These are phyloP conservation scores for Scutellaria barbata DNA, from an alignment of 257 asterid species.

Conservation along the genomic window DNA sequence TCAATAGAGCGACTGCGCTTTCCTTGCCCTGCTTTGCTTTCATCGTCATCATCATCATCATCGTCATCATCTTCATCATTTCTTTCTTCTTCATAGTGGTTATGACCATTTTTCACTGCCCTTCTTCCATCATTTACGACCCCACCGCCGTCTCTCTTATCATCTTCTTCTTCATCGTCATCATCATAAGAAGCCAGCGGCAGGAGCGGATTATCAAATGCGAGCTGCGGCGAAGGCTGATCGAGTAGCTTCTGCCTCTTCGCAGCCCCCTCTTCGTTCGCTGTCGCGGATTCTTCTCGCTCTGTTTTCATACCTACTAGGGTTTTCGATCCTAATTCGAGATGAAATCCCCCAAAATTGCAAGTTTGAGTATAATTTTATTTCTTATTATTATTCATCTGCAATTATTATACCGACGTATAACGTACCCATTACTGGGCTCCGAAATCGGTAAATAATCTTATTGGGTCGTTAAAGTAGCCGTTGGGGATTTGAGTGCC, in stretches of 20 bases:
- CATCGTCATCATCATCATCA: conserved; percentile 48
- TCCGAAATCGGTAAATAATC: background rate
- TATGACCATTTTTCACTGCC: conserved; percentile 40
- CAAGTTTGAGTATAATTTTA: background rate
- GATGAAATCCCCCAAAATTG: conserved; percentile 3
- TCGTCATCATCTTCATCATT: conserved; percentile 54
- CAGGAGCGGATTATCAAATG: conserved; percentile 71
- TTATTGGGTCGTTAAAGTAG: background rate
- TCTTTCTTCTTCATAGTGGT: conserved; percentile 30
- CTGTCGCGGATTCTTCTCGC: conserved; percentile 54
- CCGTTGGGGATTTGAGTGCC: background rate
- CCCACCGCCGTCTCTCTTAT: conserved; percentile 33
- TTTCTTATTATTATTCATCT: background rate
- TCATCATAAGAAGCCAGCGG: conserved; percentile 85
- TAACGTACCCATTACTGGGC: background rate
- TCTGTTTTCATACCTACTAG: conserved; percentile 55
- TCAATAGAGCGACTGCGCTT: conserved; percentile 65
- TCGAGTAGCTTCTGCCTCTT: conserved; percentile 63
- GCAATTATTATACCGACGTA: background rate
- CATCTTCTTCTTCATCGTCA: conserved; percentile 70
- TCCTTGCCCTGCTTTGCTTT: conserved; percentile 35
- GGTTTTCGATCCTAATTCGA: conserved; percentile 33
- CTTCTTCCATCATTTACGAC: conserved; percentile 28
- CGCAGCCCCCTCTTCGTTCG: conserved; percentile 44
- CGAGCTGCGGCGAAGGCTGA: conserved; percentile 42